phyloP scores from a whole-genome alignment of 768 basidiomycete genomes.

The Erythrobasidium yunnanense region DNA sequence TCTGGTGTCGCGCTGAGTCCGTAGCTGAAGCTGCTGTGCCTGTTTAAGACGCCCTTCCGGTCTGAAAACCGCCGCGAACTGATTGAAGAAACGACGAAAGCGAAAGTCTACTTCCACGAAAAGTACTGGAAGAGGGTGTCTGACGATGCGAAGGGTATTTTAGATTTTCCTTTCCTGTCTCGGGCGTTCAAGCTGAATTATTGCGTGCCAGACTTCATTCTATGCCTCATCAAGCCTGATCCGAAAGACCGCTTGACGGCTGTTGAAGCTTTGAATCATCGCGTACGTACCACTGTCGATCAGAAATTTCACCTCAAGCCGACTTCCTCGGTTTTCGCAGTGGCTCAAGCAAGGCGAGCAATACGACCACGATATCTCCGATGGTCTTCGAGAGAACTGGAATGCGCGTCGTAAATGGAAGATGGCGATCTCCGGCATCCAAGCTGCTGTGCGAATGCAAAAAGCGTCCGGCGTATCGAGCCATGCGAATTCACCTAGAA shows the following conservation, averaged over 20 bases:
- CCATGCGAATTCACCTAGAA: too few relatives aligned
- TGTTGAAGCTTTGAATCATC: constrained; percentile 54
- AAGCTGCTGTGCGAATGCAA: constrained; percentile 14
- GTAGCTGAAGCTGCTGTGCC: not conserved
- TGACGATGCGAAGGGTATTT: constrained; percentile 37
- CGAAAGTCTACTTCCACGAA: constrained; percentile 74
- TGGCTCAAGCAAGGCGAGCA: constrained; percentile 24
- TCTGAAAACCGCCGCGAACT: constrained; percentile 66
- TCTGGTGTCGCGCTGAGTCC: not conserved
- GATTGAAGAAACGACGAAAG: constrained; percentile 70
- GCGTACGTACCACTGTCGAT: not conserved
- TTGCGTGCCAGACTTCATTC: constrained; percentile 53
- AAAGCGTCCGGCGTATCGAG: not conserved
- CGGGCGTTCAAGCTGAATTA: not conserved
- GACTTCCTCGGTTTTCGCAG: not conserved
- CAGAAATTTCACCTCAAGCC: not conserved
- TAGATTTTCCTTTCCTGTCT: too few relatives aligned
- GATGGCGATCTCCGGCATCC: constrained; percentile 21
- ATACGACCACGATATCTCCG: constrained; percentile 15
- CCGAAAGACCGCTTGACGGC: constrained; percentile 64
- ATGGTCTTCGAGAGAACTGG: constrained; percentile 30
- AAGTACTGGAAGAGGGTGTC: constrained; percentile 89
- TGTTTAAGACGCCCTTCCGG: constrained; percentile 56
- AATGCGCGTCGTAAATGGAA: constrained; percentile 7
- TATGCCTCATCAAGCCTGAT: constrained; percentile 58